Percentiles rank a stretch among this genome's conserved stretches.
Evolutionary conservation across 2,329 filamentous ascomycete species (phyloP).

Genomic region (Cryoendolithus antarcticus): DNA sequence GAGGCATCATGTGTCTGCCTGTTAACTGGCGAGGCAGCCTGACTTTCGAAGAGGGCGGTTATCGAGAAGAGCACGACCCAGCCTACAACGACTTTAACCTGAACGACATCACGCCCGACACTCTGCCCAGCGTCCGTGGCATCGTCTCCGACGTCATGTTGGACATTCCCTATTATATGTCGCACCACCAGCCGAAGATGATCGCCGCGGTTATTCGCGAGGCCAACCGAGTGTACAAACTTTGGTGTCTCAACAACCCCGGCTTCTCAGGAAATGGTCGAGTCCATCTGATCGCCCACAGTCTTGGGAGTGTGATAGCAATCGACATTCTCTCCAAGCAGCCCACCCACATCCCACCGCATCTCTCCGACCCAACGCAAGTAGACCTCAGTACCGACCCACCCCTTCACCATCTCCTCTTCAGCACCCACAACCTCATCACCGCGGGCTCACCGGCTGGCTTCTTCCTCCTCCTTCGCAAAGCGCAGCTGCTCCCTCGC

Average conservation of each 20-base stretch:
- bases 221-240: conserved; percentile 85
- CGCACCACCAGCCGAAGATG: conserved; percentile 92
- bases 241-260: conserved; percentile 91
- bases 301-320: conserved; percentile 87
- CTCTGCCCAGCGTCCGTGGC: conserved; percentile 77
- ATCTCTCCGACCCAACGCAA: conserved; percentile 21
- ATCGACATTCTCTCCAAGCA: conserved; percentile 83
- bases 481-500: conserved; percentile 58
- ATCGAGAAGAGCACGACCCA: conserved; percentile 43
- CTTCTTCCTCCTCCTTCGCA: conserved; percentile 84
- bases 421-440: conserved; percentile 82
- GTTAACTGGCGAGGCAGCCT: conserved; percentile 88
- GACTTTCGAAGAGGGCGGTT: conserved; percentile 69
- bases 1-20: conserved; percentile 85
- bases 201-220: conserved; percentile 76
- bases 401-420: conserved; percentile 57
- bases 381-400: conserved; percentile 12
- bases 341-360: conserved; percentile 54
- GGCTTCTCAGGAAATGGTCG: conserved; percentile 65
- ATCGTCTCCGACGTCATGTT: conserved; percentile 97
- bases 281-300: conserved; percentile 88
- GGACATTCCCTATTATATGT: conserved; percentile 95
- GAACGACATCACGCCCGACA: conserved; percentile 83
- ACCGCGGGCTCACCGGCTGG: conserved; percentile 80
- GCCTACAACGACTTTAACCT: conserved; percentile 53